Evolutionary conservation across 345 rosid genomes (phyloP).

Genomic region (Laguncularia racemosa): DNA sequence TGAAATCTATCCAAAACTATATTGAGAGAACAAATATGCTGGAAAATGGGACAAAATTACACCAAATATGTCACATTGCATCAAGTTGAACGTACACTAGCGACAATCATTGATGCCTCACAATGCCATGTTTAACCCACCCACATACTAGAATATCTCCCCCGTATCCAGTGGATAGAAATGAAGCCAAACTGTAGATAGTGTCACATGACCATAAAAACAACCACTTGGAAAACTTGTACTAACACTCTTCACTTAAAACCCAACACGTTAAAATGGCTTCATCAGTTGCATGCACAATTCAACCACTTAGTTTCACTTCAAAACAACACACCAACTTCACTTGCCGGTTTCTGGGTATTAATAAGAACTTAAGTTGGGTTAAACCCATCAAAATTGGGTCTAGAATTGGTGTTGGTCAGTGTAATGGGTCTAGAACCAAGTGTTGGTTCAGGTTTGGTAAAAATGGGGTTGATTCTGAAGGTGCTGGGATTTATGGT

Average conservation of each 20-base stretch:
- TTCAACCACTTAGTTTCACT: conserved; percentile 16
- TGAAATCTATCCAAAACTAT: too few species aligned
- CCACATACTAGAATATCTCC: too few species aligned
- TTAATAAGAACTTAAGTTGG: conserved; percentile 18
- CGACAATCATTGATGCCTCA: too few species aligned
- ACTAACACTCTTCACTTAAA: not conserved
- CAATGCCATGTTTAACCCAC: too few species aligned
- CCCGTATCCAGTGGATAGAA: too few species aligned
- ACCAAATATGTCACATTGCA: too few species aligned
- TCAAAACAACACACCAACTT: conserved; percentile 29
- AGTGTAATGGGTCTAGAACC: conserved; percentile 43
- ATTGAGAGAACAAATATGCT: too few species aligned
- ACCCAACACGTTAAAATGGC: not conserved
- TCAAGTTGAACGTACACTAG: too few species aligned
- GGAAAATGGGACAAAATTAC: too few species aligned
- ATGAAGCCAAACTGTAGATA: too few species aligned
- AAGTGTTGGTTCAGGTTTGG: conserved; percentile 88
- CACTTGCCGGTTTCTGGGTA: conserved; percentile 51
- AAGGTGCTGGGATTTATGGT: conserved; percentile 92
- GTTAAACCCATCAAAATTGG: conserved; percentile 38
- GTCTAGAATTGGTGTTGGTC: conserved; percentile 28
- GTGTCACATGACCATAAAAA: not conserved
- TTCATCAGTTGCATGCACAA: conserved; percentile 19
- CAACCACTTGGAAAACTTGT: not conserved
- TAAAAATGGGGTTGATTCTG: conserved; percentile 86